Percentiles rank a stretch among this genome's conserved stretches.
Evolutionary conservation across 495 filamentous ascomycete species (phyloP).

Genomic region (Lepraria neglecta): DNA sequence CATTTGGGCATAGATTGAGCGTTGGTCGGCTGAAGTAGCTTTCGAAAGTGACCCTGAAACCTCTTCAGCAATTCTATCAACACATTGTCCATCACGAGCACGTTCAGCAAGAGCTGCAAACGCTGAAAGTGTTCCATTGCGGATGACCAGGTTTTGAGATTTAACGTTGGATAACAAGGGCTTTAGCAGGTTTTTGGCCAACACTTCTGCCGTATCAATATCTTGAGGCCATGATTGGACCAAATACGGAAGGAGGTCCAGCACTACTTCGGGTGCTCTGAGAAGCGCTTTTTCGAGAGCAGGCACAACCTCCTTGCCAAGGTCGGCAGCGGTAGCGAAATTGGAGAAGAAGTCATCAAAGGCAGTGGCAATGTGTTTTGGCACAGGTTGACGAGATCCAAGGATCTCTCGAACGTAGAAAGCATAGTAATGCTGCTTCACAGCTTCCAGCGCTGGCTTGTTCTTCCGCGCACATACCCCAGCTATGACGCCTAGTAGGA

Average conservation of each 20-base stretch:
- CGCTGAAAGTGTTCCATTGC: conserved; percentile 64
- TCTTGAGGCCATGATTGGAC: conserved; percentile 58
- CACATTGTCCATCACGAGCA: conserved; percentile 48
- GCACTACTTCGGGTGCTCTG: conserved; percentile 81
- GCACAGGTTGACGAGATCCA: conserved; percentile 65
- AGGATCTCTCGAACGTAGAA: conserved; percentile 85
- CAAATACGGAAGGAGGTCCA: conserved; percentile 67
- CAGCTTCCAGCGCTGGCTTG: conserved; percentile 46
- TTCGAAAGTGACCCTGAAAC: conserved; percentile 70
- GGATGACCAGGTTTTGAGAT: conserved; percentile 72
- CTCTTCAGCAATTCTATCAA: conserved; percentile 66
- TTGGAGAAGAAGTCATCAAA: conserved; percentile 75
- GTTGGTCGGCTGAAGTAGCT: conserved; percentile 72
- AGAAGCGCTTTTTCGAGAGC: conserved; percentile 81
- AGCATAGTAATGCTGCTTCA: conserved; percentile 63
- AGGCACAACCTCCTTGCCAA: conserved; percentile 69
- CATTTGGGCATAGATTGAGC: conserved; percentile 71
- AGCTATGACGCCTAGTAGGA: conserved; percentile 74
- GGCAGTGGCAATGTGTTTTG: conserved; percentile 62
- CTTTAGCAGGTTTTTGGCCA: conserved; percentile 67
- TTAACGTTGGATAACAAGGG: conserved; percentile 82
- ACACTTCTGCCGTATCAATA: conserved; percentile 69
- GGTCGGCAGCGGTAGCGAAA: conserved; percentile 69
- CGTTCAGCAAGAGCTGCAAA: conserved; percentile 58
- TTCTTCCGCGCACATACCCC: conserved; percentile 69